Evolutionary conservation across 1,284 basidiomycete species (phyloP), one percentile per base, ranked within the genome.

Genomic region (Malassezia obtusa): DNA sequence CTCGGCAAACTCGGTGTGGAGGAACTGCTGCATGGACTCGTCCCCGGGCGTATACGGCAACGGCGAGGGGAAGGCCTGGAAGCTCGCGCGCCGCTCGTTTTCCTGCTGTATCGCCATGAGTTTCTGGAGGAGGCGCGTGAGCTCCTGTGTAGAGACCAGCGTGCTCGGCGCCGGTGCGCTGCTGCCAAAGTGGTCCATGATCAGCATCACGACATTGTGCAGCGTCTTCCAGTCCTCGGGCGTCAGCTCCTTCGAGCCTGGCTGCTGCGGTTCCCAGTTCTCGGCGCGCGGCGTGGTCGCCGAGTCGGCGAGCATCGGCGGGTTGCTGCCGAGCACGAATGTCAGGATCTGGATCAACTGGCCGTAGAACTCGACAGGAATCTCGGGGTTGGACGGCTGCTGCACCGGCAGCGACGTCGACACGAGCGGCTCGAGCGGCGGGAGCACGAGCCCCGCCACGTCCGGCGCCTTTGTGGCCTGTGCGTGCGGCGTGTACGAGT

Each of bases 301-400:
- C 11, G 19, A 26, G 12, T 59, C 54, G 37, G 50, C 52, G 17
- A 59, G 60, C 24, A 54, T 31, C 8, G 59, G 57, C 46, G 60
- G 58, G 12, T 63, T 64, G 19, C 63, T 63, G 11, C 65, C 65
- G 14, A 67, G 52, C 3, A 67, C 57, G 33, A 65, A 63, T 9
- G 65, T 67, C 39, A 67, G 60, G 52, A 67, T 62, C 50, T 67
- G 65, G 36, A 67, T 67, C 47, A 63, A 62, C 22, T 60, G 60
- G 28, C 59, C 50, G 43, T 67, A 67, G 48, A 67, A 65, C 37
- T 65, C 63, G 1, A 56, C 45, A 40, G 64, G 59, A 19, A 43
- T 43, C 11, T 57, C 58, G 17, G 35, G 35, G 11, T 21, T n/a
- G 31, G 32, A 3, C 21, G 41, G 15, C 28, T 31, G 22, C 28